Evolutionary conservation across 495 filamentous ascomycete species (phyloP), one percentile per base, ranked within the genome.

Genomic region (Trichoderma virens): DNA sequence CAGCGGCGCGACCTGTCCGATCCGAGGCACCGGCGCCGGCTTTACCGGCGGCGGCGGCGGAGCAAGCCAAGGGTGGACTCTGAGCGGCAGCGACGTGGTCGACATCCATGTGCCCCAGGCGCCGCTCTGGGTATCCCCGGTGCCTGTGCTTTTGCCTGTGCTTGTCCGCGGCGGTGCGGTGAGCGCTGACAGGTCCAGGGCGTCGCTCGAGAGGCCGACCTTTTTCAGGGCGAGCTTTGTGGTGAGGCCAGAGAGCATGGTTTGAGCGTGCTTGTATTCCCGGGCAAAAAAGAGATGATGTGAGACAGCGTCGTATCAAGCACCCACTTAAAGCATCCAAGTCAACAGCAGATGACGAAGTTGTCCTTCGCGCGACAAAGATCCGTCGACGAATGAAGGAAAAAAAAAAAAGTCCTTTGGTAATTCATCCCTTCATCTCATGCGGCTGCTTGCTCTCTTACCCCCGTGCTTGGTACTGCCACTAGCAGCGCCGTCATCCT

Each of bases 241-340:
- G n/a, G 78, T 76, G 41, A 82, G 70, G 67, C 70, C 76, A 65
- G 76, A 66, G 59, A 81, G 75, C 80, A 81, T 82, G n/a, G n/a
- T 8, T 66, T 73, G 69, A 47, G 41, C 5, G 47, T 20, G 23
- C 7, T 41, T 14, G 28, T 0, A 38, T 18, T 13, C 13, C 34
- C 2, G 6, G 1, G 34, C 2, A 6, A 6, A 6, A 0, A 13
- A 35, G 34, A 35, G 34, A 35, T 7, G 32, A 35, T 6, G 2
- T 13, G 34, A 35, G 34, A 35, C 34, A 7, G 6, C 2, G n/a
- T n/a, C n/a, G n/a, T n/a, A n/a, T n/a, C n/a, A n/a, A n/a, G n/a
- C n/a, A n/a, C n/a, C n/a, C n/a, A n/a, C n/a, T n/a, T n/a, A n/a
- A n/a, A n/a, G n/a, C n/a, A n/a, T n/a, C n/a, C n/a, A n/a, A n/a